These are phyloP conservation scores for Sclerotiophoma versabilis DNA, from an alignment of 2,329 filamentous ascomycete genomes.

Conservation along the genomic window DNA sequence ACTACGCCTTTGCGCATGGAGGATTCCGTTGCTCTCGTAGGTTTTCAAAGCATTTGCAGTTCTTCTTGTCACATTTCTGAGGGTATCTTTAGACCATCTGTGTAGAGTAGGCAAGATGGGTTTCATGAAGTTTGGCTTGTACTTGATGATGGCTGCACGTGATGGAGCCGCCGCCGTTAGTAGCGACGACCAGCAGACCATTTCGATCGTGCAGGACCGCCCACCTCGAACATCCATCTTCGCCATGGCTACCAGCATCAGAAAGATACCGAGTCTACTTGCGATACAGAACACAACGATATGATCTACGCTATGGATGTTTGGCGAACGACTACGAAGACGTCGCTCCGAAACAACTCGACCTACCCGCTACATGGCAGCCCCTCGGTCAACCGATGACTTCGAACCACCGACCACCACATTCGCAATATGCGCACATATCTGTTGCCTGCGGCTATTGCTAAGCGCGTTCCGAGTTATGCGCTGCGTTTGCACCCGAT, in stretches of 20 bases:
- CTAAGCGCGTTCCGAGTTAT: background rate
- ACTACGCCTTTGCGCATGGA: background rate
- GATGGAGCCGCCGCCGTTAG: constrained; percentile 15
- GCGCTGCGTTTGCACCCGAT: background rate
- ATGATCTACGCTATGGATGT: background rate
- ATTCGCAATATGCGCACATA: background rate
- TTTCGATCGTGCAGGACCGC: constrained; percentile 11
- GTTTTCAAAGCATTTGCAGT: too few relatives aligned
- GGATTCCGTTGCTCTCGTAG: background rate
- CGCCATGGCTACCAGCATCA: constrained; percentile 6
- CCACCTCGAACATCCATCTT: constrained; percentile 16
- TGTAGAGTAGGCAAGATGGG: background rate
- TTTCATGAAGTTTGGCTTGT: background rate
- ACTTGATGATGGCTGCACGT: constrained; percentile 12
- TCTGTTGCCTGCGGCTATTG: background rate
- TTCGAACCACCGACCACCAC: constrained; percentile 6
- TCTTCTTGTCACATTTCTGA: background rate
- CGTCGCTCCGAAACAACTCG: constrained; percentile 1
- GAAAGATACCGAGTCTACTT: background rate
- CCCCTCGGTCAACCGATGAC: constrained; percentile 30
- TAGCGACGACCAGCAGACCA: constrained; percentile 9
- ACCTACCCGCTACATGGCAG: constrained; percentile 19
- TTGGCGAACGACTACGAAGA: background rate
- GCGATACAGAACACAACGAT: constrained; percentile 6
- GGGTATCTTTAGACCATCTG: background rate